Conservation (phyloP, 2,329 filamentous ascomycete genomes). For the Domatiomyces catenatus region DNA sequence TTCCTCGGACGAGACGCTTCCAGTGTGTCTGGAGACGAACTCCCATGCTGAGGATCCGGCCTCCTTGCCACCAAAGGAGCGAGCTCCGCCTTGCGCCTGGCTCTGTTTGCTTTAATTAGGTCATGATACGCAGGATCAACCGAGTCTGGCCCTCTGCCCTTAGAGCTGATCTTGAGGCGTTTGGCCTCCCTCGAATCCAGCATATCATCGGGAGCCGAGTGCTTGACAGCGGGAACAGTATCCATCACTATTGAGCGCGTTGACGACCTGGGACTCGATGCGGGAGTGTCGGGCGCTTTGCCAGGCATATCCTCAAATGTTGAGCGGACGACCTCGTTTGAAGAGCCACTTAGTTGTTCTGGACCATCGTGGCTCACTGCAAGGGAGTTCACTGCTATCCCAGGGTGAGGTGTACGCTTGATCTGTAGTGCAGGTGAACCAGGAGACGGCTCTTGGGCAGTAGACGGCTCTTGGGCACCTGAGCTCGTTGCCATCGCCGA, state of each 20-base stretch:
- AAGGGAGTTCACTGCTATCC: background rate
- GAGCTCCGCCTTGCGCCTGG: background rate
- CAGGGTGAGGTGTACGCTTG: background rate
- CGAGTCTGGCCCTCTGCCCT: background rate
- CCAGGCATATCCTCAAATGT: background rate
- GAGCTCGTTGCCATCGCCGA: background rate
- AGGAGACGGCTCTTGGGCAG: background rate
- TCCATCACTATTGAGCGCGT: background rate
- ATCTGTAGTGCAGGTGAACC: background rate
- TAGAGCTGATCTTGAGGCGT: background rate
- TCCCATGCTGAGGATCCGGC: slow-evolving; percentile 1
- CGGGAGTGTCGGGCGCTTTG: background rate
- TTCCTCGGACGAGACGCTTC: slow-evolving; percentile 7
- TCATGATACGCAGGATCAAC: background rate
- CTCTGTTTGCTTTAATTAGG: background rate
- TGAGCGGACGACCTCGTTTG: background rate
- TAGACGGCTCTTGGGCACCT: background rate
- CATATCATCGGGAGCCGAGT: background rate
- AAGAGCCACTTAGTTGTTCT: background rate
- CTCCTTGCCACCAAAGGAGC: background rate
- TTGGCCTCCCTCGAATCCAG: background rate
- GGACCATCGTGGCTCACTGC: background rate
- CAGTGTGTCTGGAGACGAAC: slow-evolving; percentile 1
- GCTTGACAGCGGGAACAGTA: background rate
- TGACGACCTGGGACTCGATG: background rate